Conservation (phyloP, 106 monocot species). For the Triglochin maritima region DNA sequence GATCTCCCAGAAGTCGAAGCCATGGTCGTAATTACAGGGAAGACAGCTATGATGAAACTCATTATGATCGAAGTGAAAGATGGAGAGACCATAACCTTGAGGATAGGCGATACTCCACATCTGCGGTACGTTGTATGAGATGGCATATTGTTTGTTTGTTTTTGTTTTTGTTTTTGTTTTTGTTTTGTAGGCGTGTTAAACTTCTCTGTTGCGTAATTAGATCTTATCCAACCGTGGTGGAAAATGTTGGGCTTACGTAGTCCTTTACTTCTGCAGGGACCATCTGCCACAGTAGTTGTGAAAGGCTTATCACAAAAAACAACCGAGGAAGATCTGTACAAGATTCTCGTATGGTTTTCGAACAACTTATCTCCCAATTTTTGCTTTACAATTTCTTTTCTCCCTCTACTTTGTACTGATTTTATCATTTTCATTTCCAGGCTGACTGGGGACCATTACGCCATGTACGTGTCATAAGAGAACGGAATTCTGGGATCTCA, state of each 20-base stretch:
- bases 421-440: constrained; percentile 28
- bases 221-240: background rate
- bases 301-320: constrained; percentile 92
- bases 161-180: background rate
- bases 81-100: constrained; percentile 57
- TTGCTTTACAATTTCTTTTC: background rate
- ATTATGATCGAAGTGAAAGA: constrained; percentile 57
- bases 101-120: constrained; percentile 41
- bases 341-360: constrained; percentile 59
- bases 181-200: background rate
- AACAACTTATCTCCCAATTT: background rate
- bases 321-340: constrained; percentile 84
- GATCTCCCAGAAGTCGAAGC: constrained; percentile 71
- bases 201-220: background rate
- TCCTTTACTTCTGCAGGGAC: constrained; percentile 28
- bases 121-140: constrained; percentile 30
- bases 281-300: constrained; percentile 92
- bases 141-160: background rate
- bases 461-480: constrained; percentile 92
- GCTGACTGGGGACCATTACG: constrained; percentile 93
- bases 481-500: constrained; percentile 77
- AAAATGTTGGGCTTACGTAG: background rate
- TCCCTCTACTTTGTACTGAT: background rate
- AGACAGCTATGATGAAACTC: constrained; percentile 67
- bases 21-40: constrained; percentile 67